A percentile compares a stretch with the other conserved stretches of the same genome.
Conservation (phyloP, 495 filamentous ascomycete genomes). For the Aspergillus sclerotioniger region DNA sequence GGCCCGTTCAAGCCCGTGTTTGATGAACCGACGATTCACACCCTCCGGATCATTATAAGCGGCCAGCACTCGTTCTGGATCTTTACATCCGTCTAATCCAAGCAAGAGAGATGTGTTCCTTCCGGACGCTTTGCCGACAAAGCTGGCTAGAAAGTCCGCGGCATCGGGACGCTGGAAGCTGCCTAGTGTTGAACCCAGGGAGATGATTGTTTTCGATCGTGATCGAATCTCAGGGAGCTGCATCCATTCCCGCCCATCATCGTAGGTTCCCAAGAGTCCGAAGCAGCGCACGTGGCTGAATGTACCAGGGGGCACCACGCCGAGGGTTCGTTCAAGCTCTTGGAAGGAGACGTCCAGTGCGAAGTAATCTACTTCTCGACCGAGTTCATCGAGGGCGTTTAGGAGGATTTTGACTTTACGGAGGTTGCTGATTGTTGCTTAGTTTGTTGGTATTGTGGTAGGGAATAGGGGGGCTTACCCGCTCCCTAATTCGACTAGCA, state of each 20-base stretch:
- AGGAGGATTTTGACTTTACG: constrained; percentile 74
- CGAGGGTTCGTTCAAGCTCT: constrained; percentile 68
- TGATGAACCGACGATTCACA: constrained; percentile 11
- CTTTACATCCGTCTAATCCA: constrained; percentile 9
- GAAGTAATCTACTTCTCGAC: constrained; percentile 69
- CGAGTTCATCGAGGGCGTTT: constrained; percentile 61
- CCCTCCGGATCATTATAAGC: constrained; percentile 13
- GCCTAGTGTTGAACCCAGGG: constrained; percentile 9
- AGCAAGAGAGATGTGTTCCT: constrained; percentile 1
- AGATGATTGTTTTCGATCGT: constrained; percentile 10
- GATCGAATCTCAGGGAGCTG: constrained; percentile 47
- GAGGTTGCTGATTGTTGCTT: constrained; percentile 56
- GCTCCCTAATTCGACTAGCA: constrained; percentile 75
- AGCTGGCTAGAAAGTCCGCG: constrained; percentile 7
- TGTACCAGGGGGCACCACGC: constrained; percentile 50
- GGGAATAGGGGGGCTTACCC: constrained; percentile 54
- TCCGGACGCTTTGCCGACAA: not conserved
- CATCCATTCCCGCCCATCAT: constrained; percentile 74
- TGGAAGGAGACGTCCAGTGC: constrained; percentile 69
- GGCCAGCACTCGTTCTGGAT: not conserved
- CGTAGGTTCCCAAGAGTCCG: constrained; percentile 75
- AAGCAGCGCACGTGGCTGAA: constrained; percentile 66
- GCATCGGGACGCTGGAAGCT: constrained; percentile 10
- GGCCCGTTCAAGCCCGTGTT: constrained; percentile 4
- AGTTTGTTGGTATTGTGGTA: not conserved